phyloP scores from a whole-genome alignment of 2,329 filamentous ascomycete species.

The Aspergillus sp. region DNA sequence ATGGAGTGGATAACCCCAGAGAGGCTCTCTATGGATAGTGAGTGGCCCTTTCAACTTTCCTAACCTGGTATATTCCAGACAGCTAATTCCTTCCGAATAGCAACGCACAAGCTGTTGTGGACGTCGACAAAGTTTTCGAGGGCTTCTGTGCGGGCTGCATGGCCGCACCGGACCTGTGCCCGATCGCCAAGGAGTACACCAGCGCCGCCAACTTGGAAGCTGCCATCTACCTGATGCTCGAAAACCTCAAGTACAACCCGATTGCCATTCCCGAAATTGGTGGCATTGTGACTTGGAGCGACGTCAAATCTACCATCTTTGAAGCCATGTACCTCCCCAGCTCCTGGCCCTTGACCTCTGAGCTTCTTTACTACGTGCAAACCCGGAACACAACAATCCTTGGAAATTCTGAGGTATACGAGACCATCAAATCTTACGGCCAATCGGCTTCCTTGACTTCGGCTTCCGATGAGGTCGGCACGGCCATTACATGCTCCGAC shows the following conservation, averaged over 20 bases:
- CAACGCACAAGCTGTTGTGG: conserved; percentile 9
- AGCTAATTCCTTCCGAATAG: not conserved
- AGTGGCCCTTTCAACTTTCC: not conserved
- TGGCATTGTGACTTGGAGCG: conserved; percentile 4
- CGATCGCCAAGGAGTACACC: conserved; percentile 1
- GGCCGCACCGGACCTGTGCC: conserved; percentile 11
- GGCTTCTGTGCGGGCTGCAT: conserved; percentile 10
- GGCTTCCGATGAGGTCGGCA: not conserved
- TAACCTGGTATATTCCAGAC: no score
- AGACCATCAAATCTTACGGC: not conserved
- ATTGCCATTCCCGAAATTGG: conserved; percentile 2
- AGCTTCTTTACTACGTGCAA: not conserved
- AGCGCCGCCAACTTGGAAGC: conserved; percentile 12
- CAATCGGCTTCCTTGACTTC: not conserved
- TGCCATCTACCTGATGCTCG: conserved; percentile 10
- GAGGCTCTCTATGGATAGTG: not conserved
- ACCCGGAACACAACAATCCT: not conserved
- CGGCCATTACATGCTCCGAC: not conserved
- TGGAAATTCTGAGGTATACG: not conserved
- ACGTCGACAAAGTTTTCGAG: conserved; percentile 9
- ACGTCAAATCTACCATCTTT: conserved; percentile 1
- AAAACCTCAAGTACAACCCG: conserved; percentile 9
- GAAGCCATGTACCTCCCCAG: conserved; percentile 6
- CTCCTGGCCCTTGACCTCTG: conserved; percentile 3
- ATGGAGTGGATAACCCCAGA: conserved; percentile 11